A percentile compares a stretch with the other conserved stretches of the same genome.
These are phyloP conservation scores for Pseudophaeomoniella oleicola DNA, from an alignment of 2,329 filamentous ascomycete genomes.

Conservation along the genomic window DNA sequence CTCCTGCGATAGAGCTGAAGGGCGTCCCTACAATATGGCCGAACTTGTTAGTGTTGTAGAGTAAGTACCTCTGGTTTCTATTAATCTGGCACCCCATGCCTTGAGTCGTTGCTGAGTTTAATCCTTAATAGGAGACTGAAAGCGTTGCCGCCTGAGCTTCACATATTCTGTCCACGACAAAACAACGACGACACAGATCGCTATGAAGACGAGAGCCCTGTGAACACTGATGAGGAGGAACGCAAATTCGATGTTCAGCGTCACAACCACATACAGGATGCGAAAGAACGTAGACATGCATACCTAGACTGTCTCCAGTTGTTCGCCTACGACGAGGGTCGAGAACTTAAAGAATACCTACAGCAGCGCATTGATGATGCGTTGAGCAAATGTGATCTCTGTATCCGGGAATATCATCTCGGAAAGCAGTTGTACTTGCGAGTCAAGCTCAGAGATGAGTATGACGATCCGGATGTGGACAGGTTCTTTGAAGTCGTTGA, in stretches of 20 bases:
- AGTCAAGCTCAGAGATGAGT: slow-evolving; percentile 44
- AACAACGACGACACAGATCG: slow-evolving; percentile 48
- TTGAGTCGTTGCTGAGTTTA: not conserved
- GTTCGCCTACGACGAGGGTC: slow-evolving; percentile 50
- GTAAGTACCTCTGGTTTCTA: too few species aligned
- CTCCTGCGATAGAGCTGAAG: too few species aligned
- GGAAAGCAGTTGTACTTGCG: slow-evolving; percentile 45
- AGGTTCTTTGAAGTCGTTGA: slow-evolving; percentile 43
- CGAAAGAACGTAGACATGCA: slow-evolving; percentile 41
- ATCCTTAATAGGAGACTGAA: slow-evolving; percentile 24
- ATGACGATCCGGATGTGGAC: slow-evolving; percentile 31
- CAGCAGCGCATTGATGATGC: slow-evolving; percentile 40
- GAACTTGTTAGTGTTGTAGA: too few species aligned
- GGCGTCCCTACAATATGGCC: too few species aligned
- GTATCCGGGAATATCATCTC: slow-evolving; percentile 61
- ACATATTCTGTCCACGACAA: slow-evolving; percentile 55
- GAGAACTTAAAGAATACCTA: slow-evolving; percentile 47
- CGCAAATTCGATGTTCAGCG: slow-evolving; percentile 4
- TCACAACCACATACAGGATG: slow-evolving; percentile 36
- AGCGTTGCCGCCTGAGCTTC: slow-evolving; percentile 31
- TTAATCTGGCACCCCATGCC: too few species aligned
- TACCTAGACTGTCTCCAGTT: slow-evolving; percentile 56
- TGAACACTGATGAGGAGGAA: not conserved
- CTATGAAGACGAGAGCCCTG: slow-evolving; percentile 38
- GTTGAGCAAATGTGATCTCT: slow-evolving; percentile 52